Base-by-base conservation (phyloP, 2,329 filamentous ascomycete genomes). In the Cercospora berteroae region DNA sequence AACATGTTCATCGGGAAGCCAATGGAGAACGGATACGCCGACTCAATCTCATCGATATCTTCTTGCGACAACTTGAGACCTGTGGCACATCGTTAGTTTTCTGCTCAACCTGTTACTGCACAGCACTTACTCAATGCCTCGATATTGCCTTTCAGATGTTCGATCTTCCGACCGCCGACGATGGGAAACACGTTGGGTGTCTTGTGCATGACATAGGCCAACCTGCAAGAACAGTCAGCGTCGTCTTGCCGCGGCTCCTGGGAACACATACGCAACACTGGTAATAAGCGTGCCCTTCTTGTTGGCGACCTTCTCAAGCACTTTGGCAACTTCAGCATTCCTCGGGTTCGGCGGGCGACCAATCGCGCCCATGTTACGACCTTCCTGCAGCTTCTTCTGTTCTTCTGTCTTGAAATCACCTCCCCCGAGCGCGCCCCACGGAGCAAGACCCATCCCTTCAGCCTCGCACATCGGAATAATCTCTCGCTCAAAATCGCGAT, bases 151-250 rank as follows among this genome's bases (percentile, higher is more conserved):
- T 88, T 85, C 55, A 93, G 80, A 76, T 93, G 90, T 60, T 89
- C 86, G 10, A 90, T 77, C 72, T 88, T 92, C 9, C 90, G 84
- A 0, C 89, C 88, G 12, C 90, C 90, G 5, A 92, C 82, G 48
- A 93, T 87, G 1, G 91, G 91, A 73, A 91, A 92, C 7, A 93
- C 89, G 69, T 90, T 88, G 13, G 63, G 69, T 5, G 69, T 69
- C 79, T 93, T 92, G 71, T 87, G 84, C 83, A 90, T 85, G 16
- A 93, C 87, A 74, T 93, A 93, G 3, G 90, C 90, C 25, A 93
- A 79, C 18, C 66, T 68, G 48, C 48, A 55, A 23, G 8, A 7
- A 20, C 13, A n/a, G 18, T 64, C 61, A 64, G 62, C 56, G 12
- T n/a, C 33, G 6, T 12, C 29, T 12, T 16, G 7, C 8, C 8